phyloP scores from a whole-genome alignment of 164 flowering plant genomes.

The Vitis labrusca region DNA sequence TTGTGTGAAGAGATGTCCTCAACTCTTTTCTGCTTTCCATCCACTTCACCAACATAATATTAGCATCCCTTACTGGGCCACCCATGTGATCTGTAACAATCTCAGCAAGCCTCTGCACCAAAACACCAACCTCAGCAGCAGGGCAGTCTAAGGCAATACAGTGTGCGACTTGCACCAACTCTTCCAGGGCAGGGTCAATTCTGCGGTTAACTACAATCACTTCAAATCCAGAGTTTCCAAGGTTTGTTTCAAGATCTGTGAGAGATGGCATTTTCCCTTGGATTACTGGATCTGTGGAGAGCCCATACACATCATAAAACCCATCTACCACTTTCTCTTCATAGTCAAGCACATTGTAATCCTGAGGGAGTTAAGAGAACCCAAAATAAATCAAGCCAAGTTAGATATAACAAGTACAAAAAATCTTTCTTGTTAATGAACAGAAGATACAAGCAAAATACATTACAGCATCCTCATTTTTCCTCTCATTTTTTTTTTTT shows the following conservation, averaged over 20 bases:
- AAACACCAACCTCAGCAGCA: slow-evolving; percentile 43
- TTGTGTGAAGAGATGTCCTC: slow-evolving; percentile 75
- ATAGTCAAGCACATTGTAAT: slow-evolving; percentile 87
- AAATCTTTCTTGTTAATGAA: neutral
- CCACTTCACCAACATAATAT: slow-evolving; percentile 77
- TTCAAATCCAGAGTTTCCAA: slow-evolving; percentile 72
- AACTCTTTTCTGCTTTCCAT: slow-evolving; percentile 74
- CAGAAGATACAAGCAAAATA: neutral
- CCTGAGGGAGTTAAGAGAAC: slow-evolving; percentile 39
- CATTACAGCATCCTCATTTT: neutral
- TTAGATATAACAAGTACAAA: neutral
- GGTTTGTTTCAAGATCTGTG: slow-evolving; percentile 62
- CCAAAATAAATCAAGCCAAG: slow-evolving; percentile 16
- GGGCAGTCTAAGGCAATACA: slow-evolving; percentile 79
- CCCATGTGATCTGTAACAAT: slow-evolving; percentile 94
- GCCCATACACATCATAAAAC: slow-evolving; percentile 82
- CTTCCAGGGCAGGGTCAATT: slow-evolving; percentile 77
- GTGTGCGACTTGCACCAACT: slow-evolving; percentile 83
- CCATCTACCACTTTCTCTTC: slow-evolving; percentile 92
- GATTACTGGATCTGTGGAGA: slow-evolving; percentile 48
- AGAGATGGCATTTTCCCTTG: slow-evolving; percentile 92
- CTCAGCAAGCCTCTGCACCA: slow-evolving; percentile 88
- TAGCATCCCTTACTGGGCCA: slow-evolving; percentile 92
- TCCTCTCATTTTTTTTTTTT: too few species aligned
- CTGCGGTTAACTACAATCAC: slow-evolving; percentile 72